Evolutionary conservation across 2,329 filamentous ascomycete genomes (phyloP).

Genomic region (Aspergillus glaucus): DNA sequence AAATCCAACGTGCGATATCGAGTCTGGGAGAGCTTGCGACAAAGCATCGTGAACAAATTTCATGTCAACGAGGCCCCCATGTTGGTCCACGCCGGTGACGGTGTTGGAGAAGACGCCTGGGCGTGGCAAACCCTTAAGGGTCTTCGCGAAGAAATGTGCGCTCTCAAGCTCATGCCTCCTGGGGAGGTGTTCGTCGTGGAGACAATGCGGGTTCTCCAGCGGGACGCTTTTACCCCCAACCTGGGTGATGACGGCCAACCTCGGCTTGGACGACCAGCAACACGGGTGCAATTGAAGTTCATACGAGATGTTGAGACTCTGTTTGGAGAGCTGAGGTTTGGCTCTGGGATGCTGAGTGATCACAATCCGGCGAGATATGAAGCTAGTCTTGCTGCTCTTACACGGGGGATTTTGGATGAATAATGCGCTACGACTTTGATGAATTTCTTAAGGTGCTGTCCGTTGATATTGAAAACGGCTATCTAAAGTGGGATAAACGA

Average conservation of each 20-base stretch:
- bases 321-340: slow-evolving; percentile 66
- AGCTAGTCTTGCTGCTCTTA: slow-evolving; percentile 58
- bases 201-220: slow-evolving; percentile 59
- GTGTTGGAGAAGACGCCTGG: slow-evolving; percentile 60
- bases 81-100: slow-evolving; percentile 41
- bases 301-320: slow-evolving; percentile 63
- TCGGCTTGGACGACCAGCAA: slow-evolving; percentile 58
- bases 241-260: slow-evolving; percentile 37
- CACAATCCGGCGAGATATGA: slow-evolving; percentile 72
- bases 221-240: slow-evolving; percentile 55
- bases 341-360: slow-evolving; percentile 66
- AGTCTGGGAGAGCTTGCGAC: slow-evolving; percentile 60
- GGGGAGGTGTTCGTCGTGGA: slow-evolving; percentile 72
- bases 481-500: neutral
- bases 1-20: slow-evolving; percentile 61
- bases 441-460: neutral
- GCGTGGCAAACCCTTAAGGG: slow-evolving; percentile 61
- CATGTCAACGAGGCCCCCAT: slow-evolving; percentile 45
- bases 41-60: slow-evolving; percentile 58
- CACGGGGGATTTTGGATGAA: slow-evolving; percentile 39
- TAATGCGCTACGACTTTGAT: slow-evolving; percentile 13
- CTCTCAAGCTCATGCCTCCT: slow-evolving; percentile 64
- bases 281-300: slow-evolving; percentile 63
- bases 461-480: neutral
- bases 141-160: slow-evolving; percentile 61